These are phyloP conservation scores for Cercospora brassicicola DNA, from an alignment of 2,329 filamentous ascomycete species.

Conservation along the genomic window DNA sequence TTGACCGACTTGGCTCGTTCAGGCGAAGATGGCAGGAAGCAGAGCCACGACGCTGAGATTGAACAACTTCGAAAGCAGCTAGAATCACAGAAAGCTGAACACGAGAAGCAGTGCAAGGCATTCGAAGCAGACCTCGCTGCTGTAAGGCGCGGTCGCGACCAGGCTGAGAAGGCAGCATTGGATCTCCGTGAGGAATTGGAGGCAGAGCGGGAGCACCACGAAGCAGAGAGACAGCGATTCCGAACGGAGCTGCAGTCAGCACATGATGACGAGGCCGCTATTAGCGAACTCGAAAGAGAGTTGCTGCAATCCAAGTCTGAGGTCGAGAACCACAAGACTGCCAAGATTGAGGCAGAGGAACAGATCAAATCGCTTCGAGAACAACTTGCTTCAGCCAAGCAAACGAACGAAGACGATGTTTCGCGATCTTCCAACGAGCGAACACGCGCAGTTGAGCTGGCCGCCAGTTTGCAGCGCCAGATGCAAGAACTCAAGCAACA, in stretches of 20 bases:
- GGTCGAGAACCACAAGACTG: conserved; percentile 23
- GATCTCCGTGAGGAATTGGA: conserved; percentile 31
- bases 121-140: conserved; percentile 29
- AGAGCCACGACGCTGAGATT: conserved; percentile 25
- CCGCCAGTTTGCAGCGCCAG: conserved; percentile 26
- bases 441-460: conserved; percentile 26
- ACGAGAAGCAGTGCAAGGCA: conserved; percentile 19
- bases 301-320: conserved; percentile 27
- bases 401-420: conserved; percentile 23
- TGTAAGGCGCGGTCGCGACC: conserved; percentile 25
- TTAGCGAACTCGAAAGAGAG: conserved; percentile 28
- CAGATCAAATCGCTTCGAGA: conserved; percentile 16
- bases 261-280: conserved; percentile 18
- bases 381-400: conserved; percentile 23
- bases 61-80: conserved; percentile 26
- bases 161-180: conserved; percentile 27
- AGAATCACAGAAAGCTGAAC: conserved; percentile 22
- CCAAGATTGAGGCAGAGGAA: conserved; percentile 20
- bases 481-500: conserved; percentile 31
- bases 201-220: conserved; percentile 25
- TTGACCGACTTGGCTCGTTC: conserved; percentile 16
- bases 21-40: conserved; percentile 13
- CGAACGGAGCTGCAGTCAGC: conserved; percentile 26
- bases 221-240: conserved; percentile 28
- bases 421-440: conserved; percentile 23